Evolutionary conservation across 1,139 yeast genomes (phyloP), one percentile per base, ranked within the genome.

Genomic region (Kazachstania sp.): DNA sequence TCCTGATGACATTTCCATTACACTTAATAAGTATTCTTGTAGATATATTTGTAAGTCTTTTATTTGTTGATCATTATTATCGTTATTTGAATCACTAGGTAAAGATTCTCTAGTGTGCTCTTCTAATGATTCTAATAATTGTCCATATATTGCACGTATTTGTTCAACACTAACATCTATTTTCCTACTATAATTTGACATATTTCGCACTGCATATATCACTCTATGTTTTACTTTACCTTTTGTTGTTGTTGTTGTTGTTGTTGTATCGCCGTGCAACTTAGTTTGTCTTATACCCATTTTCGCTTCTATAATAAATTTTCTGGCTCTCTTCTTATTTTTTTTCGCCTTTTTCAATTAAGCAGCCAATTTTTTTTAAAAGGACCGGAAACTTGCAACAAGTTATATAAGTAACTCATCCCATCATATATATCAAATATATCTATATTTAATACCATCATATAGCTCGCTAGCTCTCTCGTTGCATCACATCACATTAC

Each of bases 1-100:
- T 43, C 67, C 58, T 44, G 71, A 68, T 18, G 79, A 73, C 68
- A 71, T 61, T 43, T 77, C 80, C 58, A 80, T 74, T 31, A 74
- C 69, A n/a, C 71, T 72, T 43, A 69, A 55, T 15, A 79, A 56
- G 53, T 70, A 74, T 46, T 71, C 71, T 46, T 74, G 74, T 35
- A 79, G 59, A 29, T 66, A 61, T 40, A 65, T 56, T 16, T 72
- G 68, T 7, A 78, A 78, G 51, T 71, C 71, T 41, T 64, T 59
- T 49, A 72, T 23, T 23, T 23, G 28, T 23, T 23, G 28, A 32
- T 32, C 18, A 12, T 32, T 48, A 29, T 39, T 49, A 38, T n/a
- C n/a, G 45, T 52, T 41, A 40, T 50, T 39, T 49, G n/a, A n/a
- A n/a, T n/a, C n/a, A n/a, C n/a, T 45, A 3, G 62, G 62, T 39